A percentile compares a stretch with the other conserved stretches of the same genome.
Evolutionary conservation across 176 grass and related monocot species (phyloP).

Genomic region (Puccinellia tenuiflora): DNA sequence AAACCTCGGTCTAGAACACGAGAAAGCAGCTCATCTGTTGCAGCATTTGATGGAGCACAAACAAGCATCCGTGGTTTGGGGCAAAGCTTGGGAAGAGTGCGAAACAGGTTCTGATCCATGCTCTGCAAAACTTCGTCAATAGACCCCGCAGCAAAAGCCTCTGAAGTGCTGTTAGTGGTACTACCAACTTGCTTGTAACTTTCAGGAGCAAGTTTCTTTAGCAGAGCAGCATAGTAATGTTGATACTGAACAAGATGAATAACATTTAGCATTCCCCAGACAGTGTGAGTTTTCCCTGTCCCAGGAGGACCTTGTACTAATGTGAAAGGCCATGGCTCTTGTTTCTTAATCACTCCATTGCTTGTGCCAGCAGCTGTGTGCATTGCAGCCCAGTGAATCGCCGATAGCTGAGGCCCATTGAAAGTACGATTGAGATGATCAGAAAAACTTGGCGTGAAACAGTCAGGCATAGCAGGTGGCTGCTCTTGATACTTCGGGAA

Average conservation of each 20-base stretch:
- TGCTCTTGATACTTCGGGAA: conserved; percentile 97
- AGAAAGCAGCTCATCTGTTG: conserved; percentile 90
- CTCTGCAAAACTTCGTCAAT: conserved; percentile 97
- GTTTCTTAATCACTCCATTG: conserved; percentile 67
- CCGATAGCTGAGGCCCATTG: conserved; percentile 81
- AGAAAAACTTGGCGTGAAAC: conserved; percentile 89
- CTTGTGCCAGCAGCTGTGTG: conserved; percentile 97
- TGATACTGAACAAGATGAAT: conserved; percentile 99
- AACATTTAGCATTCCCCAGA: conserved; percentile 99
- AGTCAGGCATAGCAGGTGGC: conserved; percentile 86
- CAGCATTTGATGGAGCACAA: conserved; percentile 95
- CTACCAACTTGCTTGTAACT: conserved; percentile 90
- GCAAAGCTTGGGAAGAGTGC: conserved; percentile 92
- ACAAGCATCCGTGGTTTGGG: conserved; percentile 99
- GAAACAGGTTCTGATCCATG: conserved; percentile 97
- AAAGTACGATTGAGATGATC: conserved; percentile 80
- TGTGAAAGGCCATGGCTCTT: conserved; percentile 99
- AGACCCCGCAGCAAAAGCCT: conserved; percentile 59
- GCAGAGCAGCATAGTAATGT: conserved; percentile 92
- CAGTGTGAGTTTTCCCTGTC: conserved; percentile 97
- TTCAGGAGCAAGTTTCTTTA: conserved; percentile 98
- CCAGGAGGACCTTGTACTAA: conserved; percentile 97
- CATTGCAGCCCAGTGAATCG: conserved; percentile 99
- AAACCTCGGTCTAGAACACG: conserved; percentile 98
- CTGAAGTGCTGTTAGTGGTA: conserved; percentile 41